Conservation (phyloP, 202 grass and related monocot genomes). For the Bolboschoenoplectus hybrid region DNA sequence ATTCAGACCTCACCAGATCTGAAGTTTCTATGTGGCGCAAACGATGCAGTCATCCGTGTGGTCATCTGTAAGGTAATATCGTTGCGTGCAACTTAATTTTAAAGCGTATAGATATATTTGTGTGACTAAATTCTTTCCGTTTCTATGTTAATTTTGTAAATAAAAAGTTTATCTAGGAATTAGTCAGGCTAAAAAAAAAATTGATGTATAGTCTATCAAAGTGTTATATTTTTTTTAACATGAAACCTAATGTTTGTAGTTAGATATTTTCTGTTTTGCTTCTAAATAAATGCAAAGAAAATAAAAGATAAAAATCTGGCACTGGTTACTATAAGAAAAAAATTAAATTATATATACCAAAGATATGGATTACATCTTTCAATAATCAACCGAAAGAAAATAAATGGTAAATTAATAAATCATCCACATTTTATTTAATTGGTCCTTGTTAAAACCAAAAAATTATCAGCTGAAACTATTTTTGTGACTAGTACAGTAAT, state of each 20-base stretch:
- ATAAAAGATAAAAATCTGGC: too few species aligned
- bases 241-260: neutral
- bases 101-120: too few species aligned
- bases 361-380: neutral
- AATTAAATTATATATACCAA: neutral
- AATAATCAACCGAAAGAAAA: neutral
- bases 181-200: neutral
- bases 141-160: neutral
- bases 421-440: too few species aligned
- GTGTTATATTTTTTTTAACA: neutral
- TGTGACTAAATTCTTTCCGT: too few species aligned
- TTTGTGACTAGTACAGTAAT: neutral
- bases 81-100: too few species aligned
- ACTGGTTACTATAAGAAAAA: neutral
- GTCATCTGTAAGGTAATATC: neutral
- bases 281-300: too few species aligned
- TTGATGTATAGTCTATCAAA: too few species aligned
- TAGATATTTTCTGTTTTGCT: too few species aligned
- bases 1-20: neutral
- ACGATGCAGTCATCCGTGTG: neutral
- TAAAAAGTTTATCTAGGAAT: neutral
- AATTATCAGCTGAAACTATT: neutral
- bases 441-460: neutral
- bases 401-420: neutral
- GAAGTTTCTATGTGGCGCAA: neutral